Conservation (phyloP, 177 flowering plant species). For the Vitis hybrid region DNA sequence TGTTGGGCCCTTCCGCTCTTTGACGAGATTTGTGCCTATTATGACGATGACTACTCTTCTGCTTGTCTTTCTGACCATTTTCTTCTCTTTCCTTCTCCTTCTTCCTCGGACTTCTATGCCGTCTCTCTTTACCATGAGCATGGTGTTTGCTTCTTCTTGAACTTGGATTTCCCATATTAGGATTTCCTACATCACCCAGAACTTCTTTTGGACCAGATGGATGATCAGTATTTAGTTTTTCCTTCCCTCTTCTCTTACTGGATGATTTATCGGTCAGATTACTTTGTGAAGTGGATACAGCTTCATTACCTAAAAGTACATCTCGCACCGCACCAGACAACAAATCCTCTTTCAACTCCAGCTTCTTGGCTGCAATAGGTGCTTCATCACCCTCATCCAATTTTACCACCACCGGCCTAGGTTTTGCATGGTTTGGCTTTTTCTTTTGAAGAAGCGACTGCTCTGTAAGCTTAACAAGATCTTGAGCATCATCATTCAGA, state of each 20-base stretch:
- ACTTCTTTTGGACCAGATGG: slow-evolving; percentile 32
- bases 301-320: slow-evolving; percentile 57
- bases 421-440: slow-evolving; percentile 55
- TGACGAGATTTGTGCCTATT: slow-evolving; percentile 55
- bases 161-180: slow-evolving; percentile 31
- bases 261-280: slow-evolving; percentile 35
- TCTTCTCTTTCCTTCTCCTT: slow-evolving; percentile 39
- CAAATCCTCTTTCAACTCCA: slow-evolving; percentile 36
- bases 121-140: slow-evolving; percentile 53
- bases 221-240: slow-evolving; percentile 26
- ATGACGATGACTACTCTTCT: slow-evolving; percentile 49
- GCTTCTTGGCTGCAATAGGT: slow-evolving; percentile 24
- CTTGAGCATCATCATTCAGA: slow-evolving; percentile 40
- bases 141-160: slow-evolving; percentile 53
- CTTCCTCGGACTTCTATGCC: slow-evolving; percentile 40
- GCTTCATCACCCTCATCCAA: slow-evolving; percentile 64
- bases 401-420: slow-evolving; percentile 89
- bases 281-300: slow-evolving; percentile 23
- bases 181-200: slow-evolving; percentile 26
- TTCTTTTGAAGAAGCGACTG: slow-evolving; percentile 55
- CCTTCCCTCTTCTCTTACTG: slow-evolving; percentile 51
- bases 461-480: slow-evolving; percentile 72
- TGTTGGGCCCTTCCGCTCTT: slow-evolving; percentile 41
- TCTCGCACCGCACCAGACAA: slow-evolving; percentile 76
- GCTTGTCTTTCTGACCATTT: slow-evolving; percentile 36